Conservation (phyloP, 2,329 filamentous ascomycete genomes). For the Microthyrium microscopicum region DNA sequence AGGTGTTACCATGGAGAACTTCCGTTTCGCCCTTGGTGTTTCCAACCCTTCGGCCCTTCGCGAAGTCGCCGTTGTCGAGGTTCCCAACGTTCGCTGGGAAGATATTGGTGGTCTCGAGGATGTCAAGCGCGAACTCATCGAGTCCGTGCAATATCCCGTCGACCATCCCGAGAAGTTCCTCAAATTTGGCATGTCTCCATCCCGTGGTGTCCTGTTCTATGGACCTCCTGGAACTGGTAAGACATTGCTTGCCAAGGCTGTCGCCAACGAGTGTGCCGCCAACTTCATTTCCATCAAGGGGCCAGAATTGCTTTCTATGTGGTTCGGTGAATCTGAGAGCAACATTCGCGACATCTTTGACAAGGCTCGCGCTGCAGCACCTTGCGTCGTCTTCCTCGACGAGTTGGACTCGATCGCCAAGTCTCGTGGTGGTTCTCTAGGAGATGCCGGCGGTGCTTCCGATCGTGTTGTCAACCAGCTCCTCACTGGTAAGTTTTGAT, state of each 20-base stretch:
- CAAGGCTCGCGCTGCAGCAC: conserved; percentile 94
- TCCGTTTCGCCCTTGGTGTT: conserved; percentile 93
- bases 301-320: conserved; percentile 96
- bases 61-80: conserved; percentile 96
- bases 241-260: conserved; percentile 97
- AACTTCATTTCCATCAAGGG: conserved; percentile 99
- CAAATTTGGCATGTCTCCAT: conserved; percentile 97
- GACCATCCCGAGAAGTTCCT: conserved; percentile 99
- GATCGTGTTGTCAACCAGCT: conserved; percentile 99
- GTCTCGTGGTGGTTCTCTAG: conserved; percentile 90
- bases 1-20: conserved; percentile 99
- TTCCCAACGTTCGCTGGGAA: conserved; percentile 98
- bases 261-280: conserved; percentile 96
- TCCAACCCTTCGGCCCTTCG: conserved; percentile 97
- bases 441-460: conserved; percentile 92
- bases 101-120: conserved; percentile 96
- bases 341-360: conserved; percentile 99
- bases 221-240: conserved; percentile 99
- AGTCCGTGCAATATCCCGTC: conserved; percentile 96
- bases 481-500: conserved; percentile 57
- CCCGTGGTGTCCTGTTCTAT: conserved; percentile 96
- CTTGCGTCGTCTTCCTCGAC: conserved; percentile 96
- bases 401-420: conserved; percentile 99
- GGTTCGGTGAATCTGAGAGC: conserved; percentile 99
- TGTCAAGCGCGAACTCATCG: conserved; percentile 98